A percentile compares a stretch with the other conserved stretches of the same genome.
Conservation (phyloP, 441 rosid species). For the Metrosideros polymorpha region DNA sequence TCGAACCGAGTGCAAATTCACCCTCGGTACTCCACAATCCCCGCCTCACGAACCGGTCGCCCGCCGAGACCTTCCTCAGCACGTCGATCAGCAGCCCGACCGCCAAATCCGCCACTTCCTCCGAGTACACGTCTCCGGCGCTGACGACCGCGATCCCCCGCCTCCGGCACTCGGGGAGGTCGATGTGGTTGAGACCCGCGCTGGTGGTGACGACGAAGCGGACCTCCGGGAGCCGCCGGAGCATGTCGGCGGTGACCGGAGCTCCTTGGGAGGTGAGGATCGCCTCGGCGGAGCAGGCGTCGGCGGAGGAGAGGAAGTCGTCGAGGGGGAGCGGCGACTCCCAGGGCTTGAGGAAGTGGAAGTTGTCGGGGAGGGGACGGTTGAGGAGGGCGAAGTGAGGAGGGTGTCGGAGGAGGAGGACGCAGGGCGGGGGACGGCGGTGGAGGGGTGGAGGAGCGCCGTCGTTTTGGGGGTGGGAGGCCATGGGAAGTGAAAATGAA, state of each 20-base stretch:
- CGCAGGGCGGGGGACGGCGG: slow-evolving; percentile 10
- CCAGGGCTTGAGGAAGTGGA: slow-evolving; percentile 24
- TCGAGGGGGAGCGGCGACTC: neutral
- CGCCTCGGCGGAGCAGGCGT: neutral
- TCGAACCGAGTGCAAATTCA: neutral
- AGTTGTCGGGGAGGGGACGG: slow-evolving; percentile 13
- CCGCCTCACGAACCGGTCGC: neutral
- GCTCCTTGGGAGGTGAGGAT: neutral
- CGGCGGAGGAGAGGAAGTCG: neutral
- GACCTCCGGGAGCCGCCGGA: neutral
- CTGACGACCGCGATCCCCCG: neutral
- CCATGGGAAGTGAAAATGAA: neutral
- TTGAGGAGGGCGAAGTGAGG: slow-evolving; percentile 12
- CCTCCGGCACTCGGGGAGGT: neutral
- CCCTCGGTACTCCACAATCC: neutral
- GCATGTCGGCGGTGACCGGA: neutral
- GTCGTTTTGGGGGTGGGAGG: neutral
- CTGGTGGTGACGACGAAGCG: neutral
- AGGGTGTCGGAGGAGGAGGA: slow-evolving; percentile 22
- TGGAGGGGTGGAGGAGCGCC: neutral
- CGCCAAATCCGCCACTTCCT: neutral
- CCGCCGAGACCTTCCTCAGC: neutral
- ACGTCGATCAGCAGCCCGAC: neutral
- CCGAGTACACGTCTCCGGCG: neutral
- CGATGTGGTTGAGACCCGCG: neutral